Evolutionary conservation across 805 yeast species (phyloP), one percentile per base, ranked within the genome.

Genomic region (Monosporozyma unispora): DNA sequence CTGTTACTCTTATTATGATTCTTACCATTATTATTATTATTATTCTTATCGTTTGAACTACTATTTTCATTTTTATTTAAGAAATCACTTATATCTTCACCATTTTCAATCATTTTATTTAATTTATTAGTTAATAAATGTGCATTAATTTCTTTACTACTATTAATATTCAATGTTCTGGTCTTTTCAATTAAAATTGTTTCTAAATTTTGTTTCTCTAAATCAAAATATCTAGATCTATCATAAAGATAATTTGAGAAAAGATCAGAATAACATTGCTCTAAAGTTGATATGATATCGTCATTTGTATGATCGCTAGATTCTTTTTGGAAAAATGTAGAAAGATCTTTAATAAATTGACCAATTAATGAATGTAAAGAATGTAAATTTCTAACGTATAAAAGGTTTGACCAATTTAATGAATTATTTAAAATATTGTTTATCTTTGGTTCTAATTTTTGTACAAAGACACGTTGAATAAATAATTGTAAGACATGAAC

Each of bases 371-470:
- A 72, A 60, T 80, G 83, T n/a, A 84, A 70, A 2, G 81, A 72
- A 65, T 87, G 86, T 31, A 91, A 67, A 1, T 83, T 75, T 58
- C 98, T 75, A 2, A 89, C 80, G 61, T 84, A 87, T 0, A 95
- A 84, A 47, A 89, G 68, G 2, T 80, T 73, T 22, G 87, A 79
- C 6, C 78, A 70, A 1, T 84, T 74, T 45, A 78, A 75, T 0
- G 96, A 82, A 49, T 75, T 78, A 46, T 76, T 80, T 29, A 89
- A 66, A 29, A 86, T 69, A 1, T 76, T 67, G 52, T 80, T 81
- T 16, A 82, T 70, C 57, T 78, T 73, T 18, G 77, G 71, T 54
- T 78, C 76, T 29, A 84, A 68, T 54, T 86, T 76, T 64, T 86
- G 91, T 0, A 84, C 89, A 66, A 83, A 86, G 10, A 85, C 73